phyloP scores from a whole-genome alignment of 768 basidiomycete species.

The Hortiboletus campestris region DNA sequence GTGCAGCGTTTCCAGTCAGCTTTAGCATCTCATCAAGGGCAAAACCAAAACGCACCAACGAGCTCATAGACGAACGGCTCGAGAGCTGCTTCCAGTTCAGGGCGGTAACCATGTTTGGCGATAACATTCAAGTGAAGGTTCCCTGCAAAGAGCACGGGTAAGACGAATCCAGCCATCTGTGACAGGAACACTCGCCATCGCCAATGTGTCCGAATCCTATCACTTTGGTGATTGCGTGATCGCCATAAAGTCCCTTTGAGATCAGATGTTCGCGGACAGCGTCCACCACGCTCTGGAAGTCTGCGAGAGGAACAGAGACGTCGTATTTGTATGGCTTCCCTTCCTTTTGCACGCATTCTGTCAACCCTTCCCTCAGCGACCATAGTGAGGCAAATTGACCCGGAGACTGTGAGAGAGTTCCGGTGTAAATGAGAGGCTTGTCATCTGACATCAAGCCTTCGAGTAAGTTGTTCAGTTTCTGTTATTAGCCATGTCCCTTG shows the following conservation, averaged over 20 bases:
- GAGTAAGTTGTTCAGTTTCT: constrained; percentile 86
- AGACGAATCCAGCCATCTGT: neutral
- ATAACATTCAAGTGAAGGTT: constrained; percentile 93
- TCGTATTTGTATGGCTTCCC: constrained; percentile 98
- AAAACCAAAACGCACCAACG: constrained; percentile 52
- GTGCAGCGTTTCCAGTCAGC: constrained; percentile 2
- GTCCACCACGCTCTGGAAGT: constrained; percentile 88
- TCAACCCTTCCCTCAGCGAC: constrained; percentile 87
- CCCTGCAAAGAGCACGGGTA: constrained; percentile 42
- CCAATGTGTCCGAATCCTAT: constrained; percentile 97
- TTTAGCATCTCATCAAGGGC: neutral
- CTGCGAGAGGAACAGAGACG: constrained; percentile 80
- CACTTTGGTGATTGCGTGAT: constrained; percentile 77
- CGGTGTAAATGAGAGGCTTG: constrained; percentile 77
- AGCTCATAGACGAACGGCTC: constrained; percentile 97
- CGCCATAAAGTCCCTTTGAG: constrained; percentile 65
- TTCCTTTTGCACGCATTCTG: constrained; percentile 90
- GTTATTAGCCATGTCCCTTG: neutral
- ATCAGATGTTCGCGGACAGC: constrained; percentile 67
- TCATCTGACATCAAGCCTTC: constrained; percentile 75
- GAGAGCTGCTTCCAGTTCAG: constrained; percentile 80
- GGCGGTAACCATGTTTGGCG: constrained; percentile 69
- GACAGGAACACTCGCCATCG: constrained; percentile 63
- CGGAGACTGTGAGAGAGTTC: constrained; percentile 88
- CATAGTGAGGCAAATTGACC: constrained; percentile 88